Evolutionary conservation across 2,329 filamentous ascomycete genomes (phyloP), one percentile per base, ranked within the genome.

Genomic region (Clonostachys solani): DNA sequence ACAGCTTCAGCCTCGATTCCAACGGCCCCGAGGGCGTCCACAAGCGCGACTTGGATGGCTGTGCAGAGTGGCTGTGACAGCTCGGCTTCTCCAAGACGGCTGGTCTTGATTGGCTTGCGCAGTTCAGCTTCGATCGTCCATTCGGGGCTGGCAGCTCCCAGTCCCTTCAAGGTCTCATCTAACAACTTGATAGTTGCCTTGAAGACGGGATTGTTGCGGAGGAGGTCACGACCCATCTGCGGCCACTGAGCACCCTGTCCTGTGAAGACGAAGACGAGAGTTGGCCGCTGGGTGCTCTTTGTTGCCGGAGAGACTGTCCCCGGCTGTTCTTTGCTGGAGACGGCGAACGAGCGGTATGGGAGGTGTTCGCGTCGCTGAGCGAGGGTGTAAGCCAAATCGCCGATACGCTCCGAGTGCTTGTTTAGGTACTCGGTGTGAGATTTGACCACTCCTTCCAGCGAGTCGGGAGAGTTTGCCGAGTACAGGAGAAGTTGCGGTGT

Each of bases 1-100:
- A 70, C 65, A 2, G 59, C 62, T 6, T 52, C 33, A 0, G 68
- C 64, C 3, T 41, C 42, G 33, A 75, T 50, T 1, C 63, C 60
- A 43, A 57, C 57, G 2, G 52, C 49, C 1, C 38, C 35, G 4
- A 76, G 60, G 1, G 68, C 51, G 15, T 73, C 62, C 0, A 73
- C 60, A 1, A 78, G 52, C 0, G 56, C 71, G 2, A 76, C 49
- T 47, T 76, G 73, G 0, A 77, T 16, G 0, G 69, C 68, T 1
- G 71, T 73, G 35, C 64, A 73, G 0, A 69, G 40, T 0, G 72
- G 63, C 46, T 75, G 72, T 6, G 60, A 62, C 10, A 63, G 43
- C 12, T 58, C 53, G 1, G 64, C 53, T 15, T 54, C 56, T 48
- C 74, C 67, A 8, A 61, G 43, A 2, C 47, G 49, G 34, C 53